A percentile compares a stretch with the other conserved stretches of the same genome.
phyloP scores from a whole-genome alignment of 1,284 basidiomycete species.

The Pisolithus thermaeus region DNA sequence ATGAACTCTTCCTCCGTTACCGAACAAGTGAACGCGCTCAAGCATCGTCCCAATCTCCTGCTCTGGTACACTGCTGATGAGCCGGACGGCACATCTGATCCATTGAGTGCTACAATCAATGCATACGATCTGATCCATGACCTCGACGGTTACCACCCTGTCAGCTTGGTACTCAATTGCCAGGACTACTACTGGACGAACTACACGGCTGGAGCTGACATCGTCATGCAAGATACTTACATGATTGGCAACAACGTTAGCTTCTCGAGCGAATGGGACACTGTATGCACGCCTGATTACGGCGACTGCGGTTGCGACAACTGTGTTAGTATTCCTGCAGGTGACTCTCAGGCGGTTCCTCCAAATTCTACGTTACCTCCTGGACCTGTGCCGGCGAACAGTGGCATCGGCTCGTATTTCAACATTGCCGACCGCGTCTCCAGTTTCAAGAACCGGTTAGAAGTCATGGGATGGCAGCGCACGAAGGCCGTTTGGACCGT shows the following conservation, averaged over 20 bases:
- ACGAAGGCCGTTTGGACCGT: constrained; percentile 62
- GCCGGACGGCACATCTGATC: constrained; percentile 65
- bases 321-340: constrained; percentile 33
- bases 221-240: constrained; percentile 53
- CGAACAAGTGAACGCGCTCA: constrained; percentile 62
- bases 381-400: constrained; percentile 22
- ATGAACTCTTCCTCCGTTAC: constrained; percentile 58
- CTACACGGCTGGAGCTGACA: constrained; percentile 55
- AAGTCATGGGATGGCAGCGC: constrained; percentile 52
- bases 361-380: constrained; percentile 20
- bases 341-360: constrained; percentile 19
- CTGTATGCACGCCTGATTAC: constrained; percentile 52
- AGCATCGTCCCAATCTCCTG: constrained; percentile 59
- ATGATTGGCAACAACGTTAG: constrained; percentile 66
- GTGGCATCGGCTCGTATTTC: constrained; percentile 33
- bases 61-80: constrained; percentile 77
- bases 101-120: constrained; percentile 51
- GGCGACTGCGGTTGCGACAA: constrained; percentile 68
- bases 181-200: constrained; percentile 59
- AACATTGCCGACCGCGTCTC: constrained; percentile 58
- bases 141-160: constrained; percentile 69
- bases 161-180: constrained; percentile 72
- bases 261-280: constrained; percentile 49
- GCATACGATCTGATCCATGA: constrained; percentile 62
- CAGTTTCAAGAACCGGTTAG: constrained; percentile 47